A percentile compares a stretch with the other conserved stretches of the same genome.
These are phyloP conservation scores for Pseudozyma flocculosa DNA, from an alignment of 1,284 basidiomycete species.

Conservation along the genomic window DNA sequence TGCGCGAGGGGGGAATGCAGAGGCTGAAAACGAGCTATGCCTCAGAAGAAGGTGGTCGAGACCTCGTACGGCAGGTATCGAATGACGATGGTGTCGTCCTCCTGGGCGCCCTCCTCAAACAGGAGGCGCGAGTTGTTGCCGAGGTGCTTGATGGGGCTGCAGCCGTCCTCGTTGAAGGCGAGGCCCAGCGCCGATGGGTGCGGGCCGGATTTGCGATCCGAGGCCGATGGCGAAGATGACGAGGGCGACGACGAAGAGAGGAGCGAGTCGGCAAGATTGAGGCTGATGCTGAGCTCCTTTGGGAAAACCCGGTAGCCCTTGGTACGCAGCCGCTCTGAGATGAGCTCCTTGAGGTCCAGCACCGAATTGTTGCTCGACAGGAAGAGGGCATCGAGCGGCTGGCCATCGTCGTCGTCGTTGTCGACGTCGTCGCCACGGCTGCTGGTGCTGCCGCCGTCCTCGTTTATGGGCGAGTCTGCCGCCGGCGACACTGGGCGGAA, in stretches of 20 bases:
- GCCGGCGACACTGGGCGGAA: neutral
- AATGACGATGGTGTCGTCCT: slow-evolving; percentile 20
- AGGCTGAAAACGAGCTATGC: no score
- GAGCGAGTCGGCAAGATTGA: slow-evolving; percentile 6
- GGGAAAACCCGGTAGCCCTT: slow-evolving; percentile 20
- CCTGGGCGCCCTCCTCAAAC: slow-evolving; percentile 26
- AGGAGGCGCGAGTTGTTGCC: slow-evolving; percentile 16
- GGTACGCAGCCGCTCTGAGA: slow-evolving; percentile 10
- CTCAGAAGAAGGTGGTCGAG: neutral
- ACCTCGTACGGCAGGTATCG: neutral
- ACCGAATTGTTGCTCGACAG: slow-evolving; percentile 27
- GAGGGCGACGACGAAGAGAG: neutral
- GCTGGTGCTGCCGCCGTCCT: no score
- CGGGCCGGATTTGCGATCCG: no score
- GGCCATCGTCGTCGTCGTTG: neutral
- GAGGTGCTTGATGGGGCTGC: slow-evolving; percentile 13
- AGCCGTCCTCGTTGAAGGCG: slow-evolving; percentile 6
- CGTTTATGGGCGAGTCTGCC: no score
- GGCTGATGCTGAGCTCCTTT: slow-evolving; percentile 11
- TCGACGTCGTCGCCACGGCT: neutral
- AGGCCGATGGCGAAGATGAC: neutral
- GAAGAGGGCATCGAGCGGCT: slow-evolving; percentile 16
- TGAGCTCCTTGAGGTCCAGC: slow-evolving; percentile 25
- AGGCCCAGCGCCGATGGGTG: slow-evolving; percentile 14
- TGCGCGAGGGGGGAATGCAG: no score